These are phyloP conservation scores for Hansenula sp. DNA, from an alignment of 1,139 yeast species.

Conservation along the genomic window DNA sequence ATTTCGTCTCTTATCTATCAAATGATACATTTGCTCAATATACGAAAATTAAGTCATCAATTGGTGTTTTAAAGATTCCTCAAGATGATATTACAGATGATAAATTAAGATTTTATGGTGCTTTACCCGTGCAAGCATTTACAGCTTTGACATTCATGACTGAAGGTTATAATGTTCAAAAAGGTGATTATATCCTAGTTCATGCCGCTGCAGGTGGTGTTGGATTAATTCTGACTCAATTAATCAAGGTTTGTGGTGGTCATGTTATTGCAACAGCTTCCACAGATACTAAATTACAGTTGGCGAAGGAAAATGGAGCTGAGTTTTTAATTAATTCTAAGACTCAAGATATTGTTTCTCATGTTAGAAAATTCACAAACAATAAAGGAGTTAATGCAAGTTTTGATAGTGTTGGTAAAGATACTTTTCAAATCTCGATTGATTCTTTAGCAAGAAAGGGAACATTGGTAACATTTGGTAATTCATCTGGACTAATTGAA, in stretches of 20 bases:
- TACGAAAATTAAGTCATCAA: conserved; percentile 41
- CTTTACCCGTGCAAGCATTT: conserved; percentile 63
- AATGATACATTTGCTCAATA: conserved; percentile 67
- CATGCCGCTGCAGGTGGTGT: conserved; percentile 98
- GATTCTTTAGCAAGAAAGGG: conserved; percentile 69
- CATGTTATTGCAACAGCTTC: conserved; percentile 85
- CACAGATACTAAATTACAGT: conserved; percentile 54
- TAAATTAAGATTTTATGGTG: conserved; percentile 51
- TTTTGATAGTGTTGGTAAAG: conserved; percentile 82
- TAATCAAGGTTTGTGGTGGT: conserved; percentile 61
- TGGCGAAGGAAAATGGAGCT: conserved; percentile 72
- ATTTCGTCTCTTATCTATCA: conserved; percentile 58
- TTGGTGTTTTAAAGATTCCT: conserved; percentile 47
- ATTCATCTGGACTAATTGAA: conserved; percentile 81
- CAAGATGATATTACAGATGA: conserved; percentile 41
- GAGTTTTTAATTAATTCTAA: conserved; percentile 61
- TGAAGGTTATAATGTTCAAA: conserved; percentile 62
- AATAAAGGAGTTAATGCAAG: conserved; percentile 72
- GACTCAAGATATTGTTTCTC: conserved; percentile 51
- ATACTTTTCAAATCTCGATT: conserved; percentile 63
- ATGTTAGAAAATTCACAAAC: conserved; percentile 62
- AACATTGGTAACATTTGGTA: conserved; percentile 72
- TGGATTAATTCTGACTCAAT: conserved; percentile 66
- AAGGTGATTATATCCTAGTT: conserved; percentile 66
- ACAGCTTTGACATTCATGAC: conserved; percentile 71